These are phyloP conservation scores for Tetrastigma voinierianum DNA, from an alignment of 164 flowering plant species.

Conservation along the genomic window DNA sequence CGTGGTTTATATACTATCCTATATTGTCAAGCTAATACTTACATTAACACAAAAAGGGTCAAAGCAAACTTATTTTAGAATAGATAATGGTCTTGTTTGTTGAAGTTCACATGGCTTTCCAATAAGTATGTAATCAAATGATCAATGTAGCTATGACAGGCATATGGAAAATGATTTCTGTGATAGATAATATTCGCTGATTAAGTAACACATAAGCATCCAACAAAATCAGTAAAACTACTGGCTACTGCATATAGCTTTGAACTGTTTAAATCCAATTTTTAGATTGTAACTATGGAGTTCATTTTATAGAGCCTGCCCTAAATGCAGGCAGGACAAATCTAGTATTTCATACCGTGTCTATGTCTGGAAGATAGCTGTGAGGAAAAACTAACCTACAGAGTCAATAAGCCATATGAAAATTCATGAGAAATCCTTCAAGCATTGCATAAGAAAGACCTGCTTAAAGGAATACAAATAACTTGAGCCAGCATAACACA, in stretches of 20 bases:
- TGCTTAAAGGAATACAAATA: background rate
- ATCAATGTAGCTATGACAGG: background rate
- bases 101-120: no score
- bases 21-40: no score
- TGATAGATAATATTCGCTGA: background rate
- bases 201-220: background rate
- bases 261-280: background rate
- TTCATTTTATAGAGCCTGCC: background rate
- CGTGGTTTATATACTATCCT: no score
- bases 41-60: no score
- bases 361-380: slow-evolving; percentile 89
- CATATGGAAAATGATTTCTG: background rate
- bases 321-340: background rate
- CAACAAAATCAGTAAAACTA: background rate
- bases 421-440: background rate
- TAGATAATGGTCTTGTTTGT: no score
- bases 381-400: slow-evolving; percentile 97
- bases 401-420: slow-evolving; percentile 14
- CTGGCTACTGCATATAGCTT: background rate
- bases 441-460: background rate
- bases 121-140: no score
- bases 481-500: slow-evolving; percentile 1
- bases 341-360: slow-evolving; percentile 55
- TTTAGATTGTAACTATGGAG: background rate
- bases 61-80: no score